Evolutionary conservation across 495 filamentous ascomycete genomes (phyloP).

Genomic region (Penicillium desertorum): DNA sequence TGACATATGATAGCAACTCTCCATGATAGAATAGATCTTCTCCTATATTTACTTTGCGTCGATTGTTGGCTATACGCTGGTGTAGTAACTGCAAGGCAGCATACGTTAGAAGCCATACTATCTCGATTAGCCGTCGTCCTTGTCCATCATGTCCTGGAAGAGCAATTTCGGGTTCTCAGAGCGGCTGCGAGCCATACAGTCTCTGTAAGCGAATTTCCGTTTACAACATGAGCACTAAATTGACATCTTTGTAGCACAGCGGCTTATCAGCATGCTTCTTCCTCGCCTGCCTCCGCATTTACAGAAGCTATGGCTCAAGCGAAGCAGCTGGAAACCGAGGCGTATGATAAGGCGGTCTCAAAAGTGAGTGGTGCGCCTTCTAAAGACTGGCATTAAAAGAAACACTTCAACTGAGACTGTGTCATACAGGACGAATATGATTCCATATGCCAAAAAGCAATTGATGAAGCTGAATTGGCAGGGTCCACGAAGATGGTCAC

Average conservation of each 20-base stretch:
- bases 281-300: constrained; percentile 37
- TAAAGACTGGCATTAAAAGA: neutral
- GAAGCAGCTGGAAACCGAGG: constrained; percentile 38
- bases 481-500: constrained; percentile 20
- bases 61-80: neutral
- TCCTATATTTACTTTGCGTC: neutral
- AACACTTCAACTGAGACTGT: neutral
- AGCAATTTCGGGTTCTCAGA: constrained; percentile 50
- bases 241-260: constrained; percentile 41
- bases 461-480: constrained; percentile 37
- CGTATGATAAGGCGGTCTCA: constrained; percentile 42
- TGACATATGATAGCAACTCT: neutral
- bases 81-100: neutral
- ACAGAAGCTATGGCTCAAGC: constrained; percentile 46
- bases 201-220: constrained; percentile 36
- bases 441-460: constrained; percentile 40
- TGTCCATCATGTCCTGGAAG: constrained; percentile 43
- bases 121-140: neutral
- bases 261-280: constrained; percentile 42
- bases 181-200: constrained; percentile 49
- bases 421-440: constrained; percentile 49
- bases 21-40: neutral
- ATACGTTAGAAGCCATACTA: neutral
- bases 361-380: constrained; percentile 30
- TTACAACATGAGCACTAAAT: neutral